Evolutionary conservation across 805 yeast species (phyloP).

Genomic region (Myxozyma geophila): DNA sequence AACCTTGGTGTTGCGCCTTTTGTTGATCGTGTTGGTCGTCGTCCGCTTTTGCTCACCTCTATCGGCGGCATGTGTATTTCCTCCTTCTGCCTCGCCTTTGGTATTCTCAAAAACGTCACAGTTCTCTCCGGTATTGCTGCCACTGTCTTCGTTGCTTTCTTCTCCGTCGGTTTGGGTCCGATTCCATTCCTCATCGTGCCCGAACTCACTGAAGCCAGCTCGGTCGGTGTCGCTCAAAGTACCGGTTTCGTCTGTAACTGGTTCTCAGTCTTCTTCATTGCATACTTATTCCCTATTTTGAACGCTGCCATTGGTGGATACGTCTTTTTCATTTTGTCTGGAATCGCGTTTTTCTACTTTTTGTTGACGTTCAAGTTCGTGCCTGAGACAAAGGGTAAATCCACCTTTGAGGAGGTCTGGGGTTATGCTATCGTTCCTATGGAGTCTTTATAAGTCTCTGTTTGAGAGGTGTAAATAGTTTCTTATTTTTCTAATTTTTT

Average conservation of each 20-base stretch:
- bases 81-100: constrained; percentile 66
- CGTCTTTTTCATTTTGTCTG: constrained; percentile 68
- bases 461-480: not conserved
- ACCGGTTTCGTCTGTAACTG: constrained; percentile 91
- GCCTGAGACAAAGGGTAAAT: constrained; percentile 79
- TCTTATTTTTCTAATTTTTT: not conserved
- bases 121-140: constrained; percentile 64
- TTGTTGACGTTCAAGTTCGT: constrained; percentile 54
- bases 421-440: constrained; percentile 20
- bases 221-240: constrained; percentile 86
- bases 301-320: constrained; percentile 72
- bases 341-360: constrained; percentile 56
- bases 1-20: constrained; percentile 75
- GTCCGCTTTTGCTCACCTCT: constrained; percentile 69
- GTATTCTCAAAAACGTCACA: constrained; percentile 58
- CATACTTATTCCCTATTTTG: constrained; percentile 77
- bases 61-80: constrained; percentile 69
- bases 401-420: constrained; percentile 73
- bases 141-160: constrained; percentile 74
- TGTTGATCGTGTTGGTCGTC: constrained; percentile 78
- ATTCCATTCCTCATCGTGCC: constrained; percentile 88
- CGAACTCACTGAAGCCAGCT: constrained; percentile 82
- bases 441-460: not conserved
- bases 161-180: constrained; percentile 94
- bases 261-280: constrained; percentile 79